Conservation (phyloP, 2,329 filamentous ascomycete genomes). For the Aspergillus sojae region DNA sequence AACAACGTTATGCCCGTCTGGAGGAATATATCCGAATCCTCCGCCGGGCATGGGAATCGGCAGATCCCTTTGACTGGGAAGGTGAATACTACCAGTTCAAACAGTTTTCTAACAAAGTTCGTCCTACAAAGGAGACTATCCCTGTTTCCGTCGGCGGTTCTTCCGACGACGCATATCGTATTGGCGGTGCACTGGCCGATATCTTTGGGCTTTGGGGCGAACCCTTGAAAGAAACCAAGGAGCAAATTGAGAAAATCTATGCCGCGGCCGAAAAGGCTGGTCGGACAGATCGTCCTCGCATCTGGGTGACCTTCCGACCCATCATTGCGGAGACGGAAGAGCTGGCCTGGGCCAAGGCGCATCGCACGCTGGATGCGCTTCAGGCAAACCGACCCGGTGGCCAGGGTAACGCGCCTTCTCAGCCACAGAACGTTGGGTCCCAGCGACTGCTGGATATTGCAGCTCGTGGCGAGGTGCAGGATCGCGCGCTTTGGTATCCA, state of each 20-base stretch:
- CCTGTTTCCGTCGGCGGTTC: slow-evolving; percentile 63
- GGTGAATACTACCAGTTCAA: slow-evolving; percentile 64
- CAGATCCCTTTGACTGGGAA: slow-evolving; percentile 64
- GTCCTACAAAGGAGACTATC: slow-evolving; percentile 57
- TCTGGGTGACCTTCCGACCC: slow-evolving; percentile 67
- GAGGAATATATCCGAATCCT: slow-evolving; percentile 67
- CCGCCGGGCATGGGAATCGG: slow-evolving; percentile 59
- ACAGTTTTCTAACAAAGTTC: slow-evolving; percentile 58
- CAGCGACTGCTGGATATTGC: slow-evolving; percentile 63
- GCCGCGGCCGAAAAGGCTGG: slow-evolving; percentile 61
- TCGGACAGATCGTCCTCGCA: slow-evolving; percentile 57
- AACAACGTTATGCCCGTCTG: slow-evolving; percentile 59
- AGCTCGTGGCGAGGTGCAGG: slow-evolving; percentile 56
- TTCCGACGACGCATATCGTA: slow-evolving; percentile 61
- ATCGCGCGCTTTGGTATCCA: slow-evolving; percentile 65
- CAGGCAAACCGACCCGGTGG: slow-evolving; percentile 47
- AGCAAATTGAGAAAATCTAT: slow-evolving; percentile 65
- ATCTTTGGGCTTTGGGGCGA: slow-evolving; percentile 69
- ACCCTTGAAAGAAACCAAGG: slow-evolving; percentile 64
- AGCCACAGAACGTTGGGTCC: slow-evolving; percentile 60
- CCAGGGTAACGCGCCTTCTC: slow-evolving; percentile 31
- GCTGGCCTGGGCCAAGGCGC: slow-evolving; percentile 63
- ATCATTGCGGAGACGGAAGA: slow-evolving; percentile 65
- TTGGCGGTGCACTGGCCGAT: slow-evolving; percentile 61
- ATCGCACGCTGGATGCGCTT: slow-evolving; percentile 57